Evolutionary conservation across 208 protist genomes (phyloP).

Genomic region (Trypanosoma lewisi): DNA sequence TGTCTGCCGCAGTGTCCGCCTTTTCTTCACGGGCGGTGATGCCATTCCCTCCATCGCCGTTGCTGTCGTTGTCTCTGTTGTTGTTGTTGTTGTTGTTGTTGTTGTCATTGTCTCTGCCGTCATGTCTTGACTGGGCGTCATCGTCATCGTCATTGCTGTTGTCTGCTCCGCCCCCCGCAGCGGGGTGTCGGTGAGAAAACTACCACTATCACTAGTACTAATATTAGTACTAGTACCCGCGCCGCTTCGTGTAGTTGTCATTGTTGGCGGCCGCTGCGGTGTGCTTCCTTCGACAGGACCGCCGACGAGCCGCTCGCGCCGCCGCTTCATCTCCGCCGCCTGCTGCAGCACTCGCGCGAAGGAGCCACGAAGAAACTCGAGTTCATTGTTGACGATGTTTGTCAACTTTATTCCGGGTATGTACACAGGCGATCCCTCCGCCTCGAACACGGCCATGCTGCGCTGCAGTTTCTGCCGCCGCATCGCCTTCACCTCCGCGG

Average conservation of each 20-base stretch:
- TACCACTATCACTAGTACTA: neutral
- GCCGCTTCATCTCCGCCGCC: conserved; percentile 59
- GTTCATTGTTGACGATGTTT: conserved; percentile 79
- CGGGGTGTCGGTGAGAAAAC: neutral
- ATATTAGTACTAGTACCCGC: neutral
- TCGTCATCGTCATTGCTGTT: conserved; percentile 1
- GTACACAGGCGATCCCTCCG: conserved; percentile 66
- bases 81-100: neutral
- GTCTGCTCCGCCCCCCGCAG: conserved; percentile 4
- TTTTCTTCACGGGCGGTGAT: conserved; percentile 62
- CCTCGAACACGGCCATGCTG: conserved; percentile 80
- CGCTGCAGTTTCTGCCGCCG: conserved; percentile 79
- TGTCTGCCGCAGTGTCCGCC: conserved; percentile 77
- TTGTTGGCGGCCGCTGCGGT: conserved; percentile 1
- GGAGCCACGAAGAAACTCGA: conserved; percentile 70
- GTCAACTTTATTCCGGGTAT: conserved; percentile 87
- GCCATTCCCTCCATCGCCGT: neutral
- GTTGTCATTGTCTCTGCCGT: neutral
- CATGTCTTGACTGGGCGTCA: neutral
- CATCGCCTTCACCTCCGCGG: conserved; percentile 65
- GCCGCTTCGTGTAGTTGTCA: neutral
- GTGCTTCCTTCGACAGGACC: conserved; percentile 17
- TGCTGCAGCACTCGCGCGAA: conserved; percentile 77
- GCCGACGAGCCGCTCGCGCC: conserved; percentile 32
- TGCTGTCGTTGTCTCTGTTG: conserved; percentile 4